Conservation (phyloP, 2,329 filamentous ascomycete genomes). For the Monosporascus sp. region DNA sequence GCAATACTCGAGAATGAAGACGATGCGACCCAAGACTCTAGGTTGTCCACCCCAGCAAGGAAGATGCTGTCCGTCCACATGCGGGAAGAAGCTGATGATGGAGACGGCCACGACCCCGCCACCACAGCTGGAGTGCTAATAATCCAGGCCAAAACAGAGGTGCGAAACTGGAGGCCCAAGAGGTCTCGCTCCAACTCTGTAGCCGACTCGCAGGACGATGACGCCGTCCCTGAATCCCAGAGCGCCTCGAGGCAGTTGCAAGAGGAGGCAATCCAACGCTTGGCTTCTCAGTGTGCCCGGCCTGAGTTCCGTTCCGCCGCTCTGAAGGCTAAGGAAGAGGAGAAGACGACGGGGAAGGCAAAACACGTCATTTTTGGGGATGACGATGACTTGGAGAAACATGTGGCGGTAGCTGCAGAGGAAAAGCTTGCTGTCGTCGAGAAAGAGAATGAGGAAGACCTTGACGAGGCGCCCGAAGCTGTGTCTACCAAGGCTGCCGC, state of each 20-base stretch:
- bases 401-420: conserved; percentile 19
- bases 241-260: conserved; percentile 26
- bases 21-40: not conserved
- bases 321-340: not conserved
- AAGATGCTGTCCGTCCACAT: conserved; percentile 20
- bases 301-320: conserved; percentile 9
- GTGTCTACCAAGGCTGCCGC: conserved; percentile 49
- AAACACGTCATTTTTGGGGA: conserved; percentile 28
- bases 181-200: conserved; percentile 12
- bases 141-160: conserved; percentile 18
- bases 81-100: conserved; percentile 11
- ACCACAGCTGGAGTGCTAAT: conserved; percentile 3
- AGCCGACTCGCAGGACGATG: conserved; percentile 18
- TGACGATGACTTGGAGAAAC: conserved; percentile 27
- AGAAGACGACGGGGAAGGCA: conserved; percentile 17
- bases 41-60: conserved; percentile 11
- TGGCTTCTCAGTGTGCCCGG: conserved; percentile 16
- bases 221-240: conserved; percentile 12
- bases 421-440: conserved; percentile 19
- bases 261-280: conserved; percentile 24
- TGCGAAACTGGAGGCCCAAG: conserved; percentile 16
- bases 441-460: conserved; percentile 38
- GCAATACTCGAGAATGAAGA: conserved; percentile 1
- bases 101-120: not conserved
- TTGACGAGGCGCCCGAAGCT: conserved; percentile 54